These are phyloP conservation scores for Ministeria vibrans DNA, from an alignment of 78 protist species.

Conservation along the genomic window DNA sequence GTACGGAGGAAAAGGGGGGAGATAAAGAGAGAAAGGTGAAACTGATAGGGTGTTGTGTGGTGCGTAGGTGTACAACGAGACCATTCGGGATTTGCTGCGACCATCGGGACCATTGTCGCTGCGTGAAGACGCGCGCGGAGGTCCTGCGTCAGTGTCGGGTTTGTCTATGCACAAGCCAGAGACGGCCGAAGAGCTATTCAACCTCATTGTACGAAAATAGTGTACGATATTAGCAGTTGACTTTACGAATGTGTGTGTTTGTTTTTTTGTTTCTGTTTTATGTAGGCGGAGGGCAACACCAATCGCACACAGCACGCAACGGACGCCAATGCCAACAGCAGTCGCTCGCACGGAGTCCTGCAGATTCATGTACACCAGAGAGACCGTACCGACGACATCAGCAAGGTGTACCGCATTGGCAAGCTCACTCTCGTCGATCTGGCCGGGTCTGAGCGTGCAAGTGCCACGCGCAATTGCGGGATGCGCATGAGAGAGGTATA, in stretches of 20 bases:
- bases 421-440: constrained; percentile 69
- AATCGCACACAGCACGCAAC: constrained; percentile 72
- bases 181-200: neutral
- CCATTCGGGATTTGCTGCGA: constrained; percentile 31
- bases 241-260: neutral
- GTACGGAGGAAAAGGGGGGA: neutral
- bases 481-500: constrained; percentile 60
- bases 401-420: neutral
- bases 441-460: constrained; percentile 88
- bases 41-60: neutral
- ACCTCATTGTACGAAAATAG: neutral
- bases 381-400: constrained; percentile 7
- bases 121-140: constrained; percentile 57
- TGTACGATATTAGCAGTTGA: neutral
- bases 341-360: constrained; percentile 93
- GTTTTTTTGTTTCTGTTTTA: neutral
- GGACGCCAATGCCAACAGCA: constrained; percentile 69
- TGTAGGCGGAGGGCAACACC: constrained; percentile 64
- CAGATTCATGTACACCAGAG: constrained; percentile 42
- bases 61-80: constrained; percentile 92
- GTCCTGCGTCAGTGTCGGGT: constrained; percentile 19
- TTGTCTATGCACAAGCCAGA: neutral
- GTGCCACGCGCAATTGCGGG: constrained; percentile 40
- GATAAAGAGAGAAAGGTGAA: neutral
- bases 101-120: constrained; percentile 30